Conservation (phyloP, 768 basidiomycete species). For the Tylopilus felleus region DNA sequence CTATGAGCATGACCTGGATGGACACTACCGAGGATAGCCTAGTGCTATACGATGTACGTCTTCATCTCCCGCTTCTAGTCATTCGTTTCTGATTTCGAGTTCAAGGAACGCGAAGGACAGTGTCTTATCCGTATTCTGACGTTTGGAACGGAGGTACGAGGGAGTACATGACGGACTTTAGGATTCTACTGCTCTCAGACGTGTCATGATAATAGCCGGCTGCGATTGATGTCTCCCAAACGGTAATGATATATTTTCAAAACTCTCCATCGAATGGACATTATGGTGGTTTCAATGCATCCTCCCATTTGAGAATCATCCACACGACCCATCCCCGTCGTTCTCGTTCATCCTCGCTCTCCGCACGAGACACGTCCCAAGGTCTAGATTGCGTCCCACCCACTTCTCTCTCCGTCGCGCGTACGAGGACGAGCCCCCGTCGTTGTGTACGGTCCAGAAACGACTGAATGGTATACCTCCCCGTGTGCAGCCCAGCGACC, state of each 20-base stretch:
- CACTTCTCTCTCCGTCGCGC: conserved; percentile 47
- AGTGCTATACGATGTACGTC: conserved; percentile 51
- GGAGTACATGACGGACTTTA: conserved; percentile 8
- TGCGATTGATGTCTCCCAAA: neutral
- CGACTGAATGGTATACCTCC: conserved; percentile 64
- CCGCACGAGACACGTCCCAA: conserved; percentile 53
- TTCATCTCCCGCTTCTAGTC: neutral
- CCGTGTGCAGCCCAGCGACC: conserved; percentile 76
- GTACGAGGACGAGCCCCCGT: conserved; percentile 46
- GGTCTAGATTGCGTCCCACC: conserved; percentile 35
- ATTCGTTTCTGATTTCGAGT: neutral
- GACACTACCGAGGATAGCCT: conserved; percentile 61
- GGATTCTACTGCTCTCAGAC: neutral
- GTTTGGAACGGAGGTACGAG: conserved; percentile 26
- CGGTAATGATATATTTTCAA: no score
- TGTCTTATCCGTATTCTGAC: conserved; percentile 32
- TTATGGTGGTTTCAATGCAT: conserved; percentile 13
- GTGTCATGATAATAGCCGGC: neutral
- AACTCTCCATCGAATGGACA: neutral
- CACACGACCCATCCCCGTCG: conserved; percentile 71
- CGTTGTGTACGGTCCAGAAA: conserved; percentile 41
- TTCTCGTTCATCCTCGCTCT: conserved; percentile 62
- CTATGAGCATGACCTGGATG: conserved; percentile 47
- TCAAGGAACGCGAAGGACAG: conserved; percentile 33
- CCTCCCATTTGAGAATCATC: conserved; percentile 53